Conservation (phyloP, 352 stramenopile species). For the Albugo laibachii region DNA sequence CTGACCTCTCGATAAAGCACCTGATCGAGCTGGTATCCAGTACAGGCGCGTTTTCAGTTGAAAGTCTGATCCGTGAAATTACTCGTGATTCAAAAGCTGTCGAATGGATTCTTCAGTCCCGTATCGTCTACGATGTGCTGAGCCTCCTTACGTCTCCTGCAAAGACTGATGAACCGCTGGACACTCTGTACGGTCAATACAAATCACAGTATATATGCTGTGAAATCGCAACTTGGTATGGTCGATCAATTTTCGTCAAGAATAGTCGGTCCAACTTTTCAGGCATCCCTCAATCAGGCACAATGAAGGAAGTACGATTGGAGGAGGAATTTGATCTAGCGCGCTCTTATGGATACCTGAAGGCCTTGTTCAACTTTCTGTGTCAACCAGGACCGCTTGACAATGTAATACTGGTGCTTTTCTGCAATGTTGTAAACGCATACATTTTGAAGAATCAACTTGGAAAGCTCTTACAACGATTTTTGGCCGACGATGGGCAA, state of each 20-base stretch:
- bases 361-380: constrained; percentile 70
- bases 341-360: constrained; percentile 38
- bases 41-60: constrained; percentile 39
- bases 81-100: constrained; percentile 47
- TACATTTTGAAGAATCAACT: constrained; percentile 56
- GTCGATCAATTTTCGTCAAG: constrained; percentile 54
- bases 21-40: constrained; percentile 37
- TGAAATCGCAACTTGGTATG: constrained; percentile 58
- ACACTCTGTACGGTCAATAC: constrained; percentile 65
- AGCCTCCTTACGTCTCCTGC: constrained; percentile 31
- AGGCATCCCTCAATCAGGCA: constrained; percentile 11
- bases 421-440: constrained; percentile 74
- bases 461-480: constrained; percentile 38
- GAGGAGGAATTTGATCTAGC: constrained; percentile 29
- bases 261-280: constrained; percentile 14
- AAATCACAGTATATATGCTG: constrained; percentile 72
- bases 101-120: constrained; percentile 49
- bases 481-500: constrained; percentile 41
- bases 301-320: background rate
- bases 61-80: constrained; percentile 61
- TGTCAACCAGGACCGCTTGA: constrained; percentile 42
- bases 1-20: constrained; percentile 34
- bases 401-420: constrained; percentile 59
- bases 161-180: constrained; percentile 12
- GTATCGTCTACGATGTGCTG: constrained; percentile 72